These are phyloP conservation scores for Cyclotella baltica DNA, from an alignment of 108 stramenopile genomes.

Conservation along the genomic window DNA sequence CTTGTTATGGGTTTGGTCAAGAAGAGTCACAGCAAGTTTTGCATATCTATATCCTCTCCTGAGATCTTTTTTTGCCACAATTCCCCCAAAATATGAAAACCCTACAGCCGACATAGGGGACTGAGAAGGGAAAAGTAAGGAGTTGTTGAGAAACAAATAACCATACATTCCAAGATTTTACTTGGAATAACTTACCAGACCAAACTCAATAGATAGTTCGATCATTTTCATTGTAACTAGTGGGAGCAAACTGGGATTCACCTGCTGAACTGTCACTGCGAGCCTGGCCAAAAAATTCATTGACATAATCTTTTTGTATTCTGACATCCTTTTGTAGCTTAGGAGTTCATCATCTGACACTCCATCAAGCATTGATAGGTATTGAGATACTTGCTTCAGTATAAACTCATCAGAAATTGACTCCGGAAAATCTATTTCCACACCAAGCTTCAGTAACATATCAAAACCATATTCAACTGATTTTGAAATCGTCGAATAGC, in stretches of 20 bases:
- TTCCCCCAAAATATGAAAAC: constrained; percentile 19
- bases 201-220: constrained; percentile 1
- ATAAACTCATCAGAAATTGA: background rate
- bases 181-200: constrained; percentile 3
- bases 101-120: constrained; percentile 20
- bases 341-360: background rate
- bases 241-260: background rate
- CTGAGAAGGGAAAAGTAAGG: constrained; percentile 9
- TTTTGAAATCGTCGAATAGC: background rate
- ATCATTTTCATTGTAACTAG: background rate
- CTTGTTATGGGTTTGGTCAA: background rate
- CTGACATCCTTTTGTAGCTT: background rate
- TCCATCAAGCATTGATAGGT: constrained; percentile 1
- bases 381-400: background rate
- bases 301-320: constrained; percentile 5
- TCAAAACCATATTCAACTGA: background rate
- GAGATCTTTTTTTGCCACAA: constrained; percentile 6
- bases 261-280: background rate
- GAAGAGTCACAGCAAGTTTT: constrained; percentile 18
- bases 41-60: constrained; percentile 19
- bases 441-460: constrained; percentile 14
- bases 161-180: background rate
- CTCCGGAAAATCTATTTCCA: background rate
- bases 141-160: background rate
- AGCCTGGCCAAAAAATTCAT: constrained; percentile 19